These are phyloP conservation scores for Chlorella sp. DNA, from an alignment of 139 green algal species.

Conservation along the genomic window DNA sequence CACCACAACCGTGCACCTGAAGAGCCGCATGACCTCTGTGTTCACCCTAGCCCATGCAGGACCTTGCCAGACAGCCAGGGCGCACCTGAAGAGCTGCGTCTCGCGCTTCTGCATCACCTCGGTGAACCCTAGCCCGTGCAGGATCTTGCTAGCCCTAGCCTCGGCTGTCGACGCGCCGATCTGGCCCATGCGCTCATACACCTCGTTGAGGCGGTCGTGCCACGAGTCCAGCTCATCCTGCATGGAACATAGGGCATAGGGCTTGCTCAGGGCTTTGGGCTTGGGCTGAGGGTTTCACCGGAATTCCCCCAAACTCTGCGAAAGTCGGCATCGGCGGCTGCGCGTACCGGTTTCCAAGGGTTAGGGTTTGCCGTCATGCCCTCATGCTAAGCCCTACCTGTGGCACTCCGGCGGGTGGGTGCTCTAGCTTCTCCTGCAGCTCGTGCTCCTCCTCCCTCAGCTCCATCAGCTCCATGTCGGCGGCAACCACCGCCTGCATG, in stretches of 20 bases:
- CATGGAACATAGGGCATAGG: not conserved
- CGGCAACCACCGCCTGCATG: constrained; percentile 87
- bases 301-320: too few species aligned
- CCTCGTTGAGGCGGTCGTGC: constrained; percentile 68
- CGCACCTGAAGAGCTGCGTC: constrained; percentile 80
- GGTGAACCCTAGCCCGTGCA: constrained; percentile 94
- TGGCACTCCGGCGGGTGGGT: not conserved
- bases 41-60: too few species aligned
- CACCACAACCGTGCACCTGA: too few species aligned
- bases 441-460: constrained; percentile 80
- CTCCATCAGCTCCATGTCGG: constrained; percentile 89
- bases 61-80: too few species aligned
- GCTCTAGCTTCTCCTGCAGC: constrained; percentile 36
- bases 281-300: too few species aligned
- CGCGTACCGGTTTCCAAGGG: too few species aligned
- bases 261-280: too few species aligned
- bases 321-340: too few species aligned
- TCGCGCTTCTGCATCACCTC: constrained; percentile 78
- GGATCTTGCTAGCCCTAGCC: constrained; percentile 90
- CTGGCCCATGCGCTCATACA: constrained; percentile 88
- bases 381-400: too few species aligned
- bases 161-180: constrained; percentile 84
- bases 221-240: constrained; percentile 23
- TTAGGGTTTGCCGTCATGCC: too few species aligned
- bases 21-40: too few species aligned